Percentiles rank a stretch among this genome's conserved stretches.
Evolutionary conservation across 2,329 filamentous ascomycete species (phyloP).

Genomic region (Triangularia verruculosa): DNA sequence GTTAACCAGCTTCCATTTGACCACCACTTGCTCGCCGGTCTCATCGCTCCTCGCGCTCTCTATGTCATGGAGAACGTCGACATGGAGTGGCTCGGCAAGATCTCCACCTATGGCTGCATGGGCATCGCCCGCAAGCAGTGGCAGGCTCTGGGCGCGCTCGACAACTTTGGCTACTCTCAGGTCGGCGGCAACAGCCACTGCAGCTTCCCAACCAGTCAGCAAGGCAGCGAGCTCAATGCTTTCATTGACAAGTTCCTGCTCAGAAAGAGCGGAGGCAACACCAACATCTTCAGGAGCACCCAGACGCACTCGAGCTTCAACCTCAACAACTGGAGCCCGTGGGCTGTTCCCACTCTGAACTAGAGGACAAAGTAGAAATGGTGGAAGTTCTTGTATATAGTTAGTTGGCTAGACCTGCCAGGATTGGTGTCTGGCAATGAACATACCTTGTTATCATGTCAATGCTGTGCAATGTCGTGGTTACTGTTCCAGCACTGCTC

Average conservation of each 20-base stretch:
- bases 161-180: slow-evolving; percentile 49
- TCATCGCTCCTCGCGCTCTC: slow-evolving; percentile 49
- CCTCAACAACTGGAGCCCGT: slow-evolving; percentile 24
- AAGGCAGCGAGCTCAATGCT: slow-evolving; percentile 43
- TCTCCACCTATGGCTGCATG: slow-evolving; percentile 50
- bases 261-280: slow-evolving; percentile 24
- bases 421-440: background rate
- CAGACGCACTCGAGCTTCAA: slow-evolving; percentile 24
- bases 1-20: slow-evolving; percentile 47
- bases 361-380: background rate
- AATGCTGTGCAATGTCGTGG: no score
- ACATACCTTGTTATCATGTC: no score
- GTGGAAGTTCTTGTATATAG: slow-evolving; percentile 1
- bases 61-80: slow-evolving; percentile 51
- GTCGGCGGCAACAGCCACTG: slow-evolving; percentile 49
- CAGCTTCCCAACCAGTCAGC: slow-evolving; percentile 43
- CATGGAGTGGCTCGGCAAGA: slow-evolving; percentile 49
- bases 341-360: slow-evolving; percentile 24
- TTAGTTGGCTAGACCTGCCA: background rate
- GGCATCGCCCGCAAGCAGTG: slow-evolving; percentile 45
- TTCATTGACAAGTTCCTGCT: slow-evolving; percentile 50
- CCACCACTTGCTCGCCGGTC: slow-evolving; percentile 50
- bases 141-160: slow-evolving; percentile 44
- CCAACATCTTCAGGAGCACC: slow-evolving; percentile 23
- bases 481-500: no score